Evolutionary conservation across 305 asterid genomes (phyloP).

Genomic region (Monarda citriodora): DNA sequence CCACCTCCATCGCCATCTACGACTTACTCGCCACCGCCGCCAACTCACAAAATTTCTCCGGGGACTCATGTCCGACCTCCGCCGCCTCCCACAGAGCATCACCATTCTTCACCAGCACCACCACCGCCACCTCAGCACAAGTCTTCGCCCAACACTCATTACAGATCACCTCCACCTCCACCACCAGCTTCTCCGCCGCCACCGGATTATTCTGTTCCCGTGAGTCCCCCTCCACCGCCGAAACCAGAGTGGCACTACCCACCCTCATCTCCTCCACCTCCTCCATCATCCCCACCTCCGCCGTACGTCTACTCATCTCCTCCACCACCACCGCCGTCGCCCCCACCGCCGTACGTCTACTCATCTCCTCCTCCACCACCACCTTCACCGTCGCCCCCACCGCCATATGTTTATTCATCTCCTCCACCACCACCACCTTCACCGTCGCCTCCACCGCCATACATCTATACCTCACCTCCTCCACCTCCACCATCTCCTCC

Average conservation of each 20-base stretch:
- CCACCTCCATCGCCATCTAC: slow-evolving; percentile 40
- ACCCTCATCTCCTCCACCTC: slow-evolving; percentile 31
- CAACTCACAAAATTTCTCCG: slow-evolving; percentile 44
- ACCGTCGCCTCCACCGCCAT: slow-evolving; percentile 20
- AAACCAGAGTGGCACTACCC: neutral
- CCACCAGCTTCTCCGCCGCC: slow-evolving; percentile 3
- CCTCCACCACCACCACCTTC: slow-evolving; percentile 27
- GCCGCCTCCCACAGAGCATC: slow-evolving; percentile 29
- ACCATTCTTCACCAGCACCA: slow-evolving; percentile 32
- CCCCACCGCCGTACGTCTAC: slow-evolving; percentile 18
- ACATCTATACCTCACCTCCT: slow-evolving; percentile 29
- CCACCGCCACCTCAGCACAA: slow-evolving; percentile 31
- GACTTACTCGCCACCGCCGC: slow-evolving; percentile 41
- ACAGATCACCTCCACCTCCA: slow-evolving; percentile 31
- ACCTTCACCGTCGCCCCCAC: slow-evolving; percentile 26
- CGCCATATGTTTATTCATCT: slow-evolving; percentile 24
- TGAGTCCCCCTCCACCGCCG: slow-evolving; percentile 21
- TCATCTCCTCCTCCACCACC: slow-evolving; percentile 41
- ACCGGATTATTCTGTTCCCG: neutral
- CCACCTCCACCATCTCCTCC: slow-evolving; percentile 27
- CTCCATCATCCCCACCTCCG: slow-evolving; percentile 27
- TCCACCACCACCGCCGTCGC: slow-evolving; percentile 24
- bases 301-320: slow-evolving; percentile 22
- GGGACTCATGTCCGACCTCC: slow-evolving; percentile 38
- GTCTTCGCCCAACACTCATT: slow-evolving; percentile 27